These are phyloP conservation scores for Aureobasidium sp. DNA, from an alignment of 2,329 filamentous ascomycete species.

Conservation along the genomic window DNA sequence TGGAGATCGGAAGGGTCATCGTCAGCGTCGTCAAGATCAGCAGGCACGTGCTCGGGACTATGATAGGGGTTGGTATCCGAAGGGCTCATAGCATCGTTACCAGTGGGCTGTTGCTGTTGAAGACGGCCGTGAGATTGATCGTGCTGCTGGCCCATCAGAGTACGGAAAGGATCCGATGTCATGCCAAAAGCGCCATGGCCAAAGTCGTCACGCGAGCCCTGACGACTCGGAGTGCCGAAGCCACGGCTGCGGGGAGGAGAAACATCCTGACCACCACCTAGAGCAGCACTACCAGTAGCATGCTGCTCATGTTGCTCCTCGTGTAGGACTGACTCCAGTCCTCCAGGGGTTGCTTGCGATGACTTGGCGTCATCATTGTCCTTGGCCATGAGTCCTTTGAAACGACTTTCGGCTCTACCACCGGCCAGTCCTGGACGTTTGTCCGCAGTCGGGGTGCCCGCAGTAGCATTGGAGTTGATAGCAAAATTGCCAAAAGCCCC, in stretches of 20 bases:
- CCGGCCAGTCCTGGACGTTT: constrained; percentile 63
- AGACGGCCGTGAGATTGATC: constrained; percentile 42
- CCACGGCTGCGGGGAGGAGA: constrained; percentile 42
- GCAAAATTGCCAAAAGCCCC: constrained; percentile 88
- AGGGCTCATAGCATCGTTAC: constrained; percentile 69
- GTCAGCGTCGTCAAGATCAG: constrained; percentile 47
- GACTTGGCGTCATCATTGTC: constrained; percentile 60
- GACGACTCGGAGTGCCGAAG: constrained; percentile 38
- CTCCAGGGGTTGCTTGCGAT: constrained; percentile 26
- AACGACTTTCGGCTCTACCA: constrained; percentile 66
- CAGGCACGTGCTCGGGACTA: constrained; percentile 71
- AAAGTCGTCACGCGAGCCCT: constrained; percentile 47
- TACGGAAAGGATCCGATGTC: constrained; percentile 46
- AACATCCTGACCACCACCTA: constrained; percentile 67
- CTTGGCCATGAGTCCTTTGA: constrained; percentile 78
- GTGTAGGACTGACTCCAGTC: constrained; percentile 37
- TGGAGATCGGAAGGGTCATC: constrained; percentile 24
- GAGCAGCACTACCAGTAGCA: constrained; percentile 59
- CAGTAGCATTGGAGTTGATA: constrained; percentile 46
- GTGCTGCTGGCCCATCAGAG: constrained; percentile 46
- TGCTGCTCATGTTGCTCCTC: constrained; percentile 57
- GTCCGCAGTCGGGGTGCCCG: constrained; percentile 47
- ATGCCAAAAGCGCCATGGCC: constrained; percentile 55
- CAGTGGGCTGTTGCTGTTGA: constrained; percentile 37
- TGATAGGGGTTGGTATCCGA: constrained; percentile 95